phyloP scores from a whole-genome alignment of 352 stramenopile species.

The Phytophthora sansomeana region DNA sequence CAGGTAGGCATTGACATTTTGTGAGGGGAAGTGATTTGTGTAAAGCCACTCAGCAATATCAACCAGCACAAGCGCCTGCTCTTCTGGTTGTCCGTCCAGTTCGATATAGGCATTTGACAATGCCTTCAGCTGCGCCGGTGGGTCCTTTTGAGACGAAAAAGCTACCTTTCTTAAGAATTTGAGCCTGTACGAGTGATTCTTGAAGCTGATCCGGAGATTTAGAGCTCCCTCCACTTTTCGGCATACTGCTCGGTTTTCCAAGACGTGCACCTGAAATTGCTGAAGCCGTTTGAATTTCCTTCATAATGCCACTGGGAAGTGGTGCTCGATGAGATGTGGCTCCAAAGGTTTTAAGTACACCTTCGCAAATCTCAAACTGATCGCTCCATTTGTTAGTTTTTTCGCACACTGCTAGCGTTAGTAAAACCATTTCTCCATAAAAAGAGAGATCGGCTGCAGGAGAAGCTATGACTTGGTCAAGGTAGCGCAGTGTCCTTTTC shows the following conservation, averaged over 20 bases:
- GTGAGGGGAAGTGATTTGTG: conserved; percentile 64
- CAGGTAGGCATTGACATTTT: conserved; percentile 67
- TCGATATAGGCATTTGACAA: conserved; percentile 63
- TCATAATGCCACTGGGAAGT: conserved; percentile 38
- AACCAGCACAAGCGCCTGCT: conserved; percentile 69
- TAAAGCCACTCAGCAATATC: conserved; percentile 91
- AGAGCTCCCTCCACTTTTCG: conserved; percentile 20
- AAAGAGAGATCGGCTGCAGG: conserved; percentile 21
- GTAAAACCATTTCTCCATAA: conserved; percentile 65
- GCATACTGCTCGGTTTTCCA: conserved; percentile 40
- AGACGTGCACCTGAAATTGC: conserved; percentile 71
- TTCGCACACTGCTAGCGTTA: conserved; percentile 65
- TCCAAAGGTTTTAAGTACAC: conserved; percentile 33
- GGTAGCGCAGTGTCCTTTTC: conserved; percentile 28
- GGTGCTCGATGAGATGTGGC: conserved; percentile 18
- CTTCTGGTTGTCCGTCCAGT: conserved; percentile 66
- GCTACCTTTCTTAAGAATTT: conserved; percentile 76
- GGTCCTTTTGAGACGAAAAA: conserved; percentile 67
- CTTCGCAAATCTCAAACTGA: conserved; percentile 47
- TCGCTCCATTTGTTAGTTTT: conserved; percentile 53
- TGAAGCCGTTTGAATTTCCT: conserved; percentile 60
- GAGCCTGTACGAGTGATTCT: conserved; percentile 59
- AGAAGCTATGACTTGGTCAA: conserved; percentile 29
- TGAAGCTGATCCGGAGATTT: conserved; percentile 48
- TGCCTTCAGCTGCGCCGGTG: conserved; percentile 62